These are phyloP conservation scores for Rhodotorula taiwanensis DNA, from an alignment of 768 basidiomycete species.

Conservation along the genomic window DNA sequence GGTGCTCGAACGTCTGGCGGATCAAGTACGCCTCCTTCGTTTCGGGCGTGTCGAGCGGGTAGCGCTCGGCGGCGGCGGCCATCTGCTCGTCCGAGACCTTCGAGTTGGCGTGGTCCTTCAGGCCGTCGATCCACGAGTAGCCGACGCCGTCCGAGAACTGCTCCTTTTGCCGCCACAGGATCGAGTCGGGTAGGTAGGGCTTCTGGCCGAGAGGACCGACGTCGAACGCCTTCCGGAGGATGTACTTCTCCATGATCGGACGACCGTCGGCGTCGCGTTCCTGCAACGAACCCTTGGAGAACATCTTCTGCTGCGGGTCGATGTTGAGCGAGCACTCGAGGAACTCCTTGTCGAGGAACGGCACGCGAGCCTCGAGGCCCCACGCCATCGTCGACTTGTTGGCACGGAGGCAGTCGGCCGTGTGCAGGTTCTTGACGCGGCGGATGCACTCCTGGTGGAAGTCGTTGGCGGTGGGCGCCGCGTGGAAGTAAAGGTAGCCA, in stretches of 20 bases:
- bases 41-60: slow-evolving; percentile 72
- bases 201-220: slow-evolving; percentile 66
- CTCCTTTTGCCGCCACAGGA: slow-evolving; percentile 98
- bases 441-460: slow-evolving; percentile 94
- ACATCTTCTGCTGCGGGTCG: slow-evolving; percentile 79
- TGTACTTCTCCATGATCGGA: slow-evolving; percentile 98
- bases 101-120: slow-evolving; percentile 76
- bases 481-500: slow-evolving; percentile 99
- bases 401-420: slow-evolving; percentile 90
- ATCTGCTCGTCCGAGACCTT: slow-evolving; percentile 76
- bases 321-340: slow-evolving; percentile 87
- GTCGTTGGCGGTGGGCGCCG: slow-evolving; percentile 75
- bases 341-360: slow-evolving; percentile 96
- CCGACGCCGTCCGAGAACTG: slow-evolving; percentile 85
- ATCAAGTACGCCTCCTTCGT: slow-evolving; percentile 96
- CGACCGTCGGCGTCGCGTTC: slow-evolving; percentile 73
- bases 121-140: slow-evolving; percentile 50
- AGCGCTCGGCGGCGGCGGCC: slow-evolving; percentile 63
- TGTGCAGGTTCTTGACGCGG: slow-evolving; percentile 95
- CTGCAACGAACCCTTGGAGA: slow-evolving; percentile 69
- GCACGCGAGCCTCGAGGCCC: slow-evolving; percentile 97
- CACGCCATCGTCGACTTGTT: slow-evolving; percentile 99
- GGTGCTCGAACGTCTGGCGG: slow-evolving; percentile 81
- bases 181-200: slow-evolving; percentile 85
- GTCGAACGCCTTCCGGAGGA: slow-evolving; percentile 93